phyloP scores from a whole-genome alignment of 305 asterid species.

The Nicotiana rustica region DNA sequence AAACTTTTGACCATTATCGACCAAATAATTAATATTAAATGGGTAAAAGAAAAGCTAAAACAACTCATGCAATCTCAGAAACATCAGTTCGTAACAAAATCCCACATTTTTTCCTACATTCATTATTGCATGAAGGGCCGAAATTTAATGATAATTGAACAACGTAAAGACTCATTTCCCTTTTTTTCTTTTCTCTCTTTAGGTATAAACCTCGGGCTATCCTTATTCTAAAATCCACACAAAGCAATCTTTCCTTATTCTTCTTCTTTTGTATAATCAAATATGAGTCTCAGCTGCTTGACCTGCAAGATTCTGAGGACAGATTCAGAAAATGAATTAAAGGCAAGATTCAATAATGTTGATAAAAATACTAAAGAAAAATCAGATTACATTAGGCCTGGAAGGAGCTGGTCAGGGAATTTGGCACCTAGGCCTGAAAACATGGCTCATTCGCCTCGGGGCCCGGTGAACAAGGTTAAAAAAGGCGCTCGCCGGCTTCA shows the following conservation, averaged over 20 bases:
- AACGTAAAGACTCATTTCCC: neutral
- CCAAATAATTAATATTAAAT: neutral
- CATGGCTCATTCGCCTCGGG: neutral
- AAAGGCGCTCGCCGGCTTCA: neutral
- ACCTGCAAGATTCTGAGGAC: slow-evolving; percentile 41
- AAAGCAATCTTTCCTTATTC: neutral
- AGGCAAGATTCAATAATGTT: neutral
- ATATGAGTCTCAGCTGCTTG: slow-evolving; percentile 48
- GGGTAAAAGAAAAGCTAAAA: neutral
- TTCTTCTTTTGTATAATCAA: slow-evolving; percentile 10
- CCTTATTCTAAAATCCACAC: neutral
- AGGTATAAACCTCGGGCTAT: neutral
- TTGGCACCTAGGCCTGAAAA: neutral
- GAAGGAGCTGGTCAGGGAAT: slow-evolving; percentile 39
- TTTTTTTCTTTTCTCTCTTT: neutral
- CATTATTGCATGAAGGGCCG: neutral
- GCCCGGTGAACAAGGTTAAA: neutral
- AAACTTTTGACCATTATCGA: neutral
- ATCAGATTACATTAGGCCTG: neutral
- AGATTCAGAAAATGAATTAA: slow-evolving; percentile 36
- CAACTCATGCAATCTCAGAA: neutral
- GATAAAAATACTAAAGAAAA: neutral
- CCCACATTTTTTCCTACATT: neutral
- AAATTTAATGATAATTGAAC: neutral
- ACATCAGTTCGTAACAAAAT: slow-evolving; percentile 21